Evolutionary conservation across 257 asterid species (phyloP), one percentile per base, ranked within the genome.

Genomic region (Linderniella brevidens): DNA sequence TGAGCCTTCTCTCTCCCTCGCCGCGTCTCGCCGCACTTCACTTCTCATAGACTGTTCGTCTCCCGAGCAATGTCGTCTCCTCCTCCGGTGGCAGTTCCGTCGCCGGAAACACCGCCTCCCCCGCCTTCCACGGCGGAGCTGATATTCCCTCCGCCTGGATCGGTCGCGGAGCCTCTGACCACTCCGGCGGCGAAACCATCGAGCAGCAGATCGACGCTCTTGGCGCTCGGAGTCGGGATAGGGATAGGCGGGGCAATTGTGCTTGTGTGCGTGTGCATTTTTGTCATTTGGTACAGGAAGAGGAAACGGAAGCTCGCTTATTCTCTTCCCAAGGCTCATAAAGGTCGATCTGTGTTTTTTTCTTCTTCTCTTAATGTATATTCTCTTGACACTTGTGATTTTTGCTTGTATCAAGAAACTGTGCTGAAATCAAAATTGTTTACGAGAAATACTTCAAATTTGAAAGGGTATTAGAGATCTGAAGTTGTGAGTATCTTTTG

Each of bases 151-250:
- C 32, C 32, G 32, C 32, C 32, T 25, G 32, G 32, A 25, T 25
- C 32, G 32, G 6, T 3, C 6, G 32, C 32, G 3, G 69, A 35
- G 39, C 53, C 61, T 54, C 61, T 44, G 20, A 48, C 64, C 36
- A 43, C 58, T 5, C 13, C 55, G 13, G 59, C 62, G 43, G 46
- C 11, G 53, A 46, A 39, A 11, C n/a, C 57, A 36, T 58, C 35
- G 11, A 8, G 79, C 19, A 40, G 25, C 35, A 65, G 9, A 12
- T 53, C 66, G 44, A 66, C 86, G 5, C 54, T 80, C 58, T 39
- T 82, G 67, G 94, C 92, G 41, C 68, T 86, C 38, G 92, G 82
- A 32, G 79, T 69, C 20, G 97, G 97, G 59, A 78, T 82, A 58
- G 97, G 94, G 47, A 77, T 86, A 36, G 97, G 97, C 41, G 93